phyloP scores from a whole-genome alignment of 1,284 basidiomycete species.

The Stygiomarasmius scandens region DNA sequence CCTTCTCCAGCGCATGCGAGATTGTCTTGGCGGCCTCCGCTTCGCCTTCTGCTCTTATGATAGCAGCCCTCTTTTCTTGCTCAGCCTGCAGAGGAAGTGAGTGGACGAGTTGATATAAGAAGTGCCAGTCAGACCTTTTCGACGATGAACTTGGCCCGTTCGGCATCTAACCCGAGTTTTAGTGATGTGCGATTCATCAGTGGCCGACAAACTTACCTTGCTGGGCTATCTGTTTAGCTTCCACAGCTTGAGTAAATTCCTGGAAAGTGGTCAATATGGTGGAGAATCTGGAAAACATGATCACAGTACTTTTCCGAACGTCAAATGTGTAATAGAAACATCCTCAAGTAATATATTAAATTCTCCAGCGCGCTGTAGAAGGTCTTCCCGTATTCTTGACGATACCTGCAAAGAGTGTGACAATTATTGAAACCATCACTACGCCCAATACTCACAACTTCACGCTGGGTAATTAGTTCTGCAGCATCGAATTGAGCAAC shows the following conservation, averaged over 20 bases:
- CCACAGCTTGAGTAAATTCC: conserved; percentile 94
- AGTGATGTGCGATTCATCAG: conserved; percentile 17
- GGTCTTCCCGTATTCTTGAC: conserved; percentile 91
- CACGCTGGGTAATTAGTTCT: conserved; percentile 90
- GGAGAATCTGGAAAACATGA: not conserved
- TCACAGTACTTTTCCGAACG: conserved; percentile 71
- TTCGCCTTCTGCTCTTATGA: conserved; percentile 98
- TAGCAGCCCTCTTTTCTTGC: conserved; percentile 97
- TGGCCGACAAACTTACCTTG: conserved; percentile 61
- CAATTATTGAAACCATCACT: not conserved
- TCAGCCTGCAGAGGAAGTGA: conserved; percentile 68
- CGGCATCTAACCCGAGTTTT: conserved; percentile 68
- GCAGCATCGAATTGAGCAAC: conserved; percentile 99
- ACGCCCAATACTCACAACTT: conserved; percentile 59
- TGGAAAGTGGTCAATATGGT: conserved; percentile 33
- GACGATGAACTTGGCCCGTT: conserved; percentile 93
- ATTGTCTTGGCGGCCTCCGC: conserved; percentile 96
- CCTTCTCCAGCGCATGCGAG: conserved; percentile 89
- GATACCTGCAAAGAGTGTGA: conserved; percentile 61
- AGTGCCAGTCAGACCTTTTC: conserved; percentile 70
- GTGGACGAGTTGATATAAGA: not conserved
- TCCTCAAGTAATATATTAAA: conserved; percentile 97
- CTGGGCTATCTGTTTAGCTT: conserved; percentile 97
- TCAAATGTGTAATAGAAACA: conserved; percentile 92
- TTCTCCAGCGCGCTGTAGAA: conserved; percentile 92